Percentiles rank a stretch among this genome's conserved stretches.
These are phyloP conservation scores for Amanita phalloides DNA, from an alignment of 768 basidiomycete species.

Conservation along the genomic window DNA sequence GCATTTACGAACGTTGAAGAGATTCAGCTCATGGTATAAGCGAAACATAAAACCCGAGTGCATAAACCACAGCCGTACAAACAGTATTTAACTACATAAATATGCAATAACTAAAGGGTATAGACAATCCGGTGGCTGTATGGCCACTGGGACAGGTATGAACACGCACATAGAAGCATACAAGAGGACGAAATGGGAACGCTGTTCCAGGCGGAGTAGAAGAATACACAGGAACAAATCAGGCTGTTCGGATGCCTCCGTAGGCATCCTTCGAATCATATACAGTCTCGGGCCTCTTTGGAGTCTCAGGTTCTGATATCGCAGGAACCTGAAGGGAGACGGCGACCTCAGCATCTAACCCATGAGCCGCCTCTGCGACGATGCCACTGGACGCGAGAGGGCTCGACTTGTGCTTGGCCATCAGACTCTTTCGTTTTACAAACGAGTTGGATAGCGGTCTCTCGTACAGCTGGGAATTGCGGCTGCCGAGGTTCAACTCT, in stretches of 20 bases:
- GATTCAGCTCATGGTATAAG: too few relatives aligned
- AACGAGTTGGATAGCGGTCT: slow-evolving; percentile 12
- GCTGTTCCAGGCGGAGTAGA: not conserved
- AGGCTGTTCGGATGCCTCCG: slow-evolving; percentile 45
- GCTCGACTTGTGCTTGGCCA: slow-evolving; percentile 26
- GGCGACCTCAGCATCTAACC: not conserved
- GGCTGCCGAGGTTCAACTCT: slow-evolving; percentile 35
- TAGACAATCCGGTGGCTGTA: slow-evolving; percentile 1
- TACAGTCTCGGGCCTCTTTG: slow-evolving; percentile 35
- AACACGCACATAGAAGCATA: not conserved
- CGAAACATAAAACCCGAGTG: too few relatives aligned
- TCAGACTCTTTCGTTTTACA: slow-evolving; percentile 7
- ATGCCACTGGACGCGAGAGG: slow-evolving; percentile 25
- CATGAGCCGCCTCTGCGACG: not conserved
- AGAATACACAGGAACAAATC: not conserved
- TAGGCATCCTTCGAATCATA: slow-evolving; percentile 65
- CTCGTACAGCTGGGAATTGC: slow-evolving; percentile 17
- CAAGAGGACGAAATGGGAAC: not conserved
- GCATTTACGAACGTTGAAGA: too few relatives aligned
- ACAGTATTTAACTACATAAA: not conserved
- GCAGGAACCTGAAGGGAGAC: slow-evolving; percentile 4
- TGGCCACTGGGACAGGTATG: not conserved
- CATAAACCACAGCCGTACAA: too few relatives aligned
- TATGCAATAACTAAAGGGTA: not conserved
- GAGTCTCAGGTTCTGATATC: slow-evolving; percentile 7